phyloP scores from a whole-genome alignment of 768 basidiomycete species.

The Amanita brunnescens region DNA sequence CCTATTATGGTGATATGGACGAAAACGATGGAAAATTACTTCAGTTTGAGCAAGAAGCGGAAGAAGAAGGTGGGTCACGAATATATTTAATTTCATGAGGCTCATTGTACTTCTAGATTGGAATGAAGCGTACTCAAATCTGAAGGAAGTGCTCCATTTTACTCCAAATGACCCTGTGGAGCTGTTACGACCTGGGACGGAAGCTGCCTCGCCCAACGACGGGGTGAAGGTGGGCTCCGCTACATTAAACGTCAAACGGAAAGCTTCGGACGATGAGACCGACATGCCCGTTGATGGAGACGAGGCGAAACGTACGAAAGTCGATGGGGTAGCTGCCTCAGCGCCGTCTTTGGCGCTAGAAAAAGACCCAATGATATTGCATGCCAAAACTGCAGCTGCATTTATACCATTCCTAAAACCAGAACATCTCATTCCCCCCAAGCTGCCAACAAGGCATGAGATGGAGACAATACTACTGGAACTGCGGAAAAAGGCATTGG shows the following conservation, averaged over 20 bases:
- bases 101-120: slow-evolving; percentile 39
- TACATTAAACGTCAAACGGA: slow-evolving; percentile 37
- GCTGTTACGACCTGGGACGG: slow-evolving; percentile 9
- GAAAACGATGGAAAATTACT: slow-evolving; percentile 65
- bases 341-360: slow-evolving; percentile 12
- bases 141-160: slow-evolving; percentile 47
- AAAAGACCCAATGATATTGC: slow-evolving; percentile 24
- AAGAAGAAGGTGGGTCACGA: slow-evolving; percentile 55
- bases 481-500: slow-evolving; percentile 71
- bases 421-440: slow-evolving; percentile 66
- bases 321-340: slow-evolving; percentile 17
- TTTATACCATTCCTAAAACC: slow-evolving; percentile 70
- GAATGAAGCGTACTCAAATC: slow-evolving; percentile 48
- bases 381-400: slow-evolving; percentile 54
- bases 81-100: background rate
- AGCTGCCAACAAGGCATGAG: slow-evolving; percentile 65
- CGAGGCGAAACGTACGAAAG: slow-evolving; percentile 23
- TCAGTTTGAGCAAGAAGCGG: slow-evolving; percentile 60
- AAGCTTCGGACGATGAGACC: slow-evolving; percentile 40
- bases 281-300: slow-evolving; percentile 27
- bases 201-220: slow-evolving; percentile 13
- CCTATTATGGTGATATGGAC: slow-evolving; percentile 89
- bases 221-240: slow-evolving; percentile 15
- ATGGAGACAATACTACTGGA: slow-evolving; percentile 72
- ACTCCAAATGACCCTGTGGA: slow-evolving; percentile 37